A percentile compares a stretch with the other conserved stretches of the same genome.
These are phyloP conservation scores for Eucommia ulmoides DNA, from an alignment of 257 asterid genomes.

Conservation along the genomic window DNA sequence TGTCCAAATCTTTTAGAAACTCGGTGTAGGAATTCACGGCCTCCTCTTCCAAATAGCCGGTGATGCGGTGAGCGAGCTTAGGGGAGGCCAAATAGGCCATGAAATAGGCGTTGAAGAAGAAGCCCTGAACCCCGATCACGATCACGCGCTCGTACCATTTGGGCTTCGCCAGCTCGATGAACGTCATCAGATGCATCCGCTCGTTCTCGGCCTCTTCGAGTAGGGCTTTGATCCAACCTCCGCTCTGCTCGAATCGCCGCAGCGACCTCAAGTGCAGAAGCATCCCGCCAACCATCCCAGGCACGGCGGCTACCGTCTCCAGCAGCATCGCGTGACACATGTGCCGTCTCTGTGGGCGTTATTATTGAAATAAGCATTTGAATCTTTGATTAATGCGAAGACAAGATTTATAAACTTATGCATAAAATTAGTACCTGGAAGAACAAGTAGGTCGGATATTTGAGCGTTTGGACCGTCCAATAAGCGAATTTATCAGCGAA, in stretches of 20 bases:
- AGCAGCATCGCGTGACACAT: constrained; percentile 72
- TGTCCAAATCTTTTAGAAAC: constrained; percentile 46
- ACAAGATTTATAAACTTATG: no score
- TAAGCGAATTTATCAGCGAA: constrained; percentile 52
- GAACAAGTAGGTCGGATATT: constrained; percentile 39
- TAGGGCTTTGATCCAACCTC: constrained; percentile 59
- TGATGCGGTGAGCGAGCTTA: constrained; percentile 55
- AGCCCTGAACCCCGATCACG: constrained; percentile 59
- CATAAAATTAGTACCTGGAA: constrained; percentile 57
- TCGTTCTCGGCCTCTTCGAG: constrained; percentile 66
- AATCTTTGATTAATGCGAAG: no score
- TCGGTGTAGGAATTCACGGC: constrained; percentile 60
- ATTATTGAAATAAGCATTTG: no score
- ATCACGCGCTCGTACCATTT: constrained; percentile 57
- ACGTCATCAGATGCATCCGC: constrained; percentile 72
- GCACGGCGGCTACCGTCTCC: constrained; percentile 69
- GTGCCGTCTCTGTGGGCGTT: constrained; percentile 51
- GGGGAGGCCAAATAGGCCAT: constrained; percentile 45
- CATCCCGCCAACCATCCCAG: constrained; percentile 75
- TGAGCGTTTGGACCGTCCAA: constrained; percentile 42
- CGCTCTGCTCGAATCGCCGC: constrained; percentile 54
- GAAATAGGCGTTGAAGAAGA: constrained; percentile 69
- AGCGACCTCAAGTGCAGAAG: constrained; percentile 48
- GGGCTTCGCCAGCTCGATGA: constrained; percentile 67
- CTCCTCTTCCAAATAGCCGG: constrained; percentile 64